Evolutionary conservation across 352 stramenopile species (phyloP).

Genomic region (Peronospora destructor): DNA sequence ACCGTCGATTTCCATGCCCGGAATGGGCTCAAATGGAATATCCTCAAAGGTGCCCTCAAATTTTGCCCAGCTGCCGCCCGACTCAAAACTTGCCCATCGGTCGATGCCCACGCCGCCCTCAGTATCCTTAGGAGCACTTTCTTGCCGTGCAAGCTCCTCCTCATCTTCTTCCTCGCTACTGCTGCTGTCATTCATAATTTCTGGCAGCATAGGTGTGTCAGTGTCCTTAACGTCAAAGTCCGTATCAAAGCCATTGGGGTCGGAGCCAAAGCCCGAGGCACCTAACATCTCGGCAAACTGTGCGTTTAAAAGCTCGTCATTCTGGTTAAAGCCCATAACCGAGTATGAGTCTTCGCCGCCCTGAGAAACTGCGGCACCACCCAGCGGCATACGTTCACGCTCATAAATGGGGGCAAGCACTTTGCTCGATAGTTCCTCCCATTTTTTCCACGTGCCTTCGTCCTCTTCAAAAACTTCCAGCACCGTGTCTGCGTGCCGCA

Average conservation of each 20-base stretch:
- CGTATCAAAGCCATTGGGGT: conserved; percentile 54
- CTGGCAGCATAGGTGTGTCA: conserved; percentile 70
- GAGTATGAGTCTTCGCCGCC: conserved; percentile 63
- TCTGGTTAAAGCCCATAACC: conserved; percentile 68
- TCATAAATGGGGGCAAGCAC: conserved; percentile 73
- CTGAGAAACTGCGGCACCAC: conserved; percentile 49
- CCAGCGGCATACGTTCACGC: conserved; percentile 66
- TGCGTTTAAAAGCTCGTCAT: conserved; percentile 66
- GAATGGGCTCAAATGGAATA: conserved; percentile 48
- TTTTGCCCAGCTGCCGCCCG: conserved; percentile 51
- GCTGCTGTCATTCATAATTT: conserved; percentile 86
- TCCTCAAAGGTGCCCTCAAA: conserved; percentile 63
- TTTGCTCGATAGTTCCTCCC: conserved; percentile 66
- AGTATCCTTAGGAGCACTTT: conserved; percentile 16
- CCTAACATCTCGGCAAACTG: conserved; percentile 82
- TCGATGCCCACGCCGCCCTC: conserved; percentile 14
- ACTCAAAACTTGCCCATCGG: conserved; percentile 66
- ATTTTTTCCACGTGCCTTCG: conserved; percentile 63
- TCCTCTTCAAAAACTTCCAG: conserved; percentile 78
- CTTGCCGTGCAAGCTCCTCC: conserved; percentile 43
- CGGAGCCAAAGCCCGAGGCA: conserved; percentile 51
- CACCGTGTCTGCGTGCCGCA: conserved; percentile 76
- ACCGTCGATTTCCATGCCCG: conserved; percentile 44
- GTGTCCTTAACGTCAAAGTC: conserved; percentile 67
- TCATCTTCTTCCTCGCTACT: conserved; percentile 83